A percentile compares a stretch with the other conserved stretches of the same genome.
These are phyloP conservation scores for Suillus americanus DNA, from an alignment of 768 basidiomycete species.

Conservation along the genomic window DNA sequence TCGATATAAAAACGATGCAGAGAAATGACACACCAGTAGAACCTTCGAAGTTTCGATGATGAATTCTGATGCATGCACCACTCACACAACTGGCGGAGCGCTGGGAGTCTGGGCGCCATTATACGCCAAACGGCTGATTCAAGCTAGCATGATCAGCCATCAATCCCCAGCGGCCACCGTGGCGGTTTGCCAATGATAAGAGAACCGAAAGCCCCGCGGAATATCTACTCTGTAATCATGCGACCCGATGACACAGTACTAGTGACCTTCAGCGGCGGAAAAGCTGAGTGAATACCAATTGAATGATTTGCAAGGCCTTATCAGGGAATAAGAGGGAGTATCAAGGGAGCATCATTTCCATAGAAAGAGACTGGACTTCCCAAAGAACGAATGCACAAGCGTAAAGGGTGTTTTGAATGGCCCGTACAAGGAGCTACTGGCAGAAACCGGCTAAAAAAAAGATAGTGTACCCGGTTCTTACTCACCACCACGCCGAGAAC, in stretches of 20 bases:
- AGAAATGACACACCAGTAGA: conserved; percentile 1
- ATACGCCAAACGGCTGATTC: neutral
- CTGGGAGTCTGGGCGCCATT: no score
- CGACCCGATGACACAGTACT: neutral
- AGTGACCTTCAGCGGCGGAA: neutral
- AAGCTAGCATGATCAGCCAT: neutral
- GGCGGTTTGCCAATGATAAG: neutral
- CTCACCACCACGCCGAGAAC: neutral
- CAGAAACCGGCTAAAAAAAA: neutral
- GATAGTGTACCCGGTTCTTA: neutral
- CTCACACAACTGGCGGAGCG: neutral
- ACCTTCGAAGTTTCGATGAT: neutral
- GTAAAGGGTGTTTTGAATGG: neutral
- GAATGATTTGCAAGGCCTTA: neutral
- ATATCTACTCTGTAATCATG: neutral
- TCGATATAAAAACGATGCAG: neutral
- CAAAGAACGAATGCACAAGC: neutral
- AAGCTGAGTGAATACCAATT: neutral
- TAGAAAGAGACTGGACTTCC: neutral
- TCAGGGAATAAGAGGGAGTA: neutral
- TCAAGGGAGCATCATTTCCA: neutral
- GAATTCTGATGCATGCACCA: neutral
- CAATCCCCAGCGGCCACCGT: neutral
- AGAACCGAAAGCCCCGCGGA: neutral
- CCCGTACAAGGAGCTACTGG: neutral